A percentile compares a stretch with the other conserved stretches of the same genome.
Evolutionary conservation across 176 grass and related monocot species (phyloP).

Genomic region (Zizania latifolia): DNA sequence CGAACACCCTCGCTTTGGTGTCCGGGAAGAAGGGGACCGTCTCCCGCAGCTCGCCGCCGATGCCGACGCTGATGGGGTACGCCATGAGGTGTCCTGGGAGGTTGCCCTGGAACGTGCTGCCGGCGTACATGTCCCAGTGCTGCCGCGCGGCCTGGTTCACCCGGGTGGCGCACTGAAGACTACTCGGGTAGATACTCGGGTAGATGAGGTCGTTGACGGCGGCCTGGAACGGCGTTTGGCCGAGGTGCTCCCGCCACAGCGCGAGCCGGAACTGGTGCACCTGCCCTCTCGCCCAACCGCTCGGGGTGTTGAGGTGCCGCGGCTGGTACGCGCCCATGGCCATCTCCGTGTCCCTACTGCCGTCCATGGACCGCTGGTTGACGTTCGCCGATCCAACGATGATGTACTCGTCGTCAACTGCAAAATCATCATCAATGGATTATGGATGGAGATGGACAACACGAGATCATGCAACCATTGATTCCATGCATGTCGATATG

Average conservation of each 20-base stretch:
- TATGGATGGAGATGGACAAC: too few species aligned
- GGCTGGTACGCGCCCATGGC: conserved; percentile 29
- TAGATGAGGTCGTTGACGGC: background rate
- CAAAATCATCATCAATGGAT: too few species aligned
- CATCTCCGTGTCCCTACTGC: conserved; percentile 23
- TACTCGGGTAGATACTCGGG: background rate
- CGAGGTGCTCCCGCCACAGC: conserved; percentile 42
- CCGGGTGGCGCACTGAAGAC: background rate
- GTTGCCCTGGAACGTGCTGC: background rate
- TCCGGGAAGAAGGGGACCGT: background rate
- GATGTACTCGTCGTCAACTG: conserved; percentile 35
- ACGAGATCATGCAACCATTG: too few species aligned
- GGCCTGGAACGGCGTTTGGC: background rate
- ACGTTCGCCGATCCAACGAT: conserved; percentile 38
- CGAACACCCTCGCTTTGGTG: background rate
- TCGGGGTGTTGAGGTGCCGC: background rate
- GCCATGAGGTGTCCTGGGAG: conserved; percentile 26
- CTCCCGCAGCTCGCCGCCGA: background rate
- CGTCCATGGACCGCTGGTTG: conserved; percentile 35
- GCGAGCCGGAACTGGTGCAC: conserved; percentile 26
- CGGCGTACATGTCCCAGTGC: background rate
- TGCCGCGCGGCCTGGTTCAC: background rate
- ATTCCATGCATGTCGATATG: too few species aligned
- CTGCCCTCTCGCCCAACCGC: background rate
- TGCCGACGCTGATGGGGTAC: background rate